phyloP scores from a whole-genome alignment of 2,329 filamentous ascomycete species.

The Akanthomyces dipterigenus region DNA sequence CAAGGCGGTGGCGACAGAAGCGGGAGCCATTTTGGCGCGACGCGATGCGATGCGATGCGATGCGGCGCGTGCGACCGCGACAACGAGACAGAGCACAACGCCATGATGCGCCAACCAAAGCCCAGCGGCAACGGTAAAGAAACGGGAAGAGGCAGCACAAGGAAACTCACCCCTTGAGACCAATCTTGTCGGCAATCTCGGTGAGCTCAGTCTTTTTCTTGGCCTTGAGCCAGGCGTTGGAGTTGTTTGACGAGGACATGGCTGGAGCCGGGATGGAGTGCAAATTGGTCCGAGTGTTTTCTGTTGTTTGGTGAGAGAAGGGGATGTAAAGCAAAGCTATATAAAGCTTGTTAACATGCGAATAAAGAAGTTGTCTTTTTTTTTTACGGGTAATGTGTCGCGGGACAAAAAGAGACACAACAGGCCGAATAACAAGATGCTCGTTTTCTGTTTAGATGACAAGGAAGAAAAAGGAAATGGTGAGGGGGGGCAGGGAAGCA shows the following conservation, averaged over 20 bases:
- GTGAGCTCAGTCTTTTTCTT: slow-evolving; percentile 78
- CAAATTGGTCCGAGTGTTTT: neutral
- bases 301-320: neutral
- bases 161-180: slow-evolving; percentile 62
- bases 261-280: neutral
- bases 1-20: neutral
- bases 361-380: neutral
- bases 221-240: slow-evolving; percentile 66
- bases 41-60: slow-evolving; percentile 6
- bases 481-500: neutral
- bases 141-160: neutral
- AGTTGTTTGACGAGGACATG: slow-evolving; percentile 26
- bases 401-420: slow-evolving; percentile 1
- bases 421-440: neutral
- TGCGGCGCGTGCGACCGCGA: neutral
- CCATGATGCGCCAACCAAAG: neutral
- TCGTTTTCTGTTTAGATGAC: slow-evolving; percentile 6
- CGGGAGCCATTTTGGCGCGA: slow-evolving; percentile 1
- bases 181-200: slow-evolving; percentile 64
- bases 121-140: neutral
- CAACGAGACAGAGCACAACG: neutral
- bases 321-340: neutral
- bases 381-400: slow-evolving; percentile 1
- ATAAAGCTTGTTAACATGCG: slow-evolving; percentile 6
- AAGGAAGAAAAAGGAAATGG: slow-evolving; percentile 2